Conservation (phyloP, 1,284 basidiomycete genomes). For the Omphalotus olearius region DNA sequence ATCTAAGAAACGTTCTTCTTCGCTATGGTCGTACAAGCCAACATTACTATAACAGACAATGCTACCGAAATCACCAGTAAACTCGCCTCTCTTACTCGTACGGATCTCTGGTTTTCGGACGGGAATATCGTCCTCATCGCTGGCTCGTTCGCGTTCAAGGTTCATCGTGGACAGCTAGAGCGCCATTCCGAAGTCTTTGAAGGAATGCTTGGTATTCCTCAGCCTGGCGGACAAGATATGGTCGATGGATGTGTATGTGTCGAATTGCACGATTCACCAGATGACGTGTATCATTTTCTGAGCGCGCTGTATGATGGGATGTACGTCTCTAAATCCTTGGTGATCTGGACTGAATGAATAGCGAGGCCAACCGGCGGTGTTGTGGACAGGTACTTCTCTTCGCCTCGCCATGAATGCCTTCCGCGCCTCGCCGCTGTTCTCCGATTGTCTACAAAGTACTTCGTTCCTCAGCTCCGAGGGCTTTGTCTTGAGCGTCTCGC, state of each 20-base stretch:
- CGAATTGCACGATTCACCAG: slow-evolving; percentile 51
- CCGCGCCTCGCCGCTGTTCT: slow-evolving; percentile 52
- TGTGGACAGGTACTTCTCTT: slow-evolving; percentile 1
- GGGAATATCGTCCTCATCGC: slow-evolving; percentile 65
- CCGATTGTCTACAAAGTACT: slow-evolving; percentile 65
- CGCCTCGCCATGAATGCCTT: slow-evolving; percentile 46
- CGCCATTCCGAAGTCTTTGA: slow-evolving; percentile 71
- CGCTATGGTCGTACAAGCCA: too few relatives aligned
- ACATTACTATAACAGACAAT: not conserved
- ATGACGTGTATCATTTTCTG: slow-evolving; percentile 56
- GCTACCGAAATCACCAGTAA: not conserved
- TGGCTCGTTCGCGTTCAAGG: slow-evolving; percentile 56
- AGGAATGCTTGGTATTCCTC: slow-evolving; percentile 59
- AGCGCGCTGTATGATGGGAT: slow-evolving; percentile 52
- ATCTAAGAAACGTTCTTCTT: too few relatives aligned
- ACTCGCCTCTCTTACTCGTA: not conserved
- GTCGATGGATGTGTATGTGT: slow-evolving; percentile 49
- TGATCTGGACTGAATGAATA: not conserved
- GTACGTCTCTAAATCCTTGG: slow-evolving; percentile 24
- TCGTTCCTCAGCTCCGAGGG: slow-evolving; percentile 53
- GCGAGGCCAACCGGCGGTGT: not conserved
- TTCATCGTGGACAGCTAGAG: slow-evolving; percentile 65
- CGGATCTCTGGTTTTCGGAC: slow-evolving; percentile 66
- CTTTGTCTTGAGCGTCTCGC: slow-evolving; percentile 53
- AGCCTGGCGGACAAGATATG: slow-evolving; percentile 39